These are phyloP conservation scores for Hemileccinum impolitum DNA, from an alignment of 768 basidiomycete genomes.

Conservation along the genomic window DNA sequence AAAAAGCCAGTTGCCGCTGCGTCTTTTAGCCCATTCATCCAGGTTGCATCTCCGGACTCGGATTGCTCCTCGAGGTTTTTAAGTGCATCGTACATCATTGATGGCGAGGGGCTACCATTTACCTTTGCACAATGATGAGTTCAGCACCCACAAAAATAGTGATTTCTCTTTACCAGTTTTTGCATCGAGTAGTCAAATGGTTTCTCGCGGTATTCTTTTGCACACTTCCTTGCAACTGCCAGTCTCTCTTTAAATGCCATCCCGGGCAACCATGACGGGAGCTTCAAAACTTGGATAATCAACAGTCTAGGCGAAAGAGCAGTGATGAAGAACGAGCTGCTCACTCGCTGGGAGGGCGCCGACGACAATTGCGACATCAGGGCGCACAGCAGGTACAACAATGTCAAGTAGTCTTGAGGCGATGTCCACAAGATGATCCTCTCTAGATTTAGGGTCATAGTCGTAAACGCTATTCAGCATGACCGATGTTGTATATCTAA, in stretches of 20 bases:
- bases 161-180: neutral
- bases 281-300: slow-evolving; percentile 5
- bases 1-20: slow-evolving; percentile 16
- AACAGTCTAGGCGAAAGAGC: neutral
- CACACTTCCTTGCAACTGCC: slow-evolving; percentile 2
- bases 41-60: neutral
- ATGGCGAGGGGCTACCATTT: neutral
- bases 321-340: neutral
- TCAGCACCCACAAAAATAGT: neutral
- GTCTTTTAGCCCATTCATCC: slow-evolving; percentile 11
- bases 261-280: slow-evolving; percentile 20
- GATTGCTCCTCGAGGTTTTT: neutral
- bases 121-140: neutral
- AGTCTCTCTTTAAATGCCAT: slow-evolving; percentile 16
- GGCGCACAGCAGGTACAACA: neutral
- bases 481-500: too few species aligned
- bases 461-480: too few species aligned
- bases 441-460: too few species aligned
- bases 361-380: slow-evolving; percentile 6
- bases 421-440: too few species aligned
- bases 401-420: neutral
- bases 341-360: slow-evolving; percentile 15
- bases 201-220: slow-evolving; percentile 14
- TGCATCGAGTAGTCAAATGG: slow-evolving; percentile 29
- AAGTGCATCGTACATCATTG: slow-evolving; percentile 16